Percentiles rank a stretch among this genome's conserved stretches.
Evolutionary conservation across 805 yeast genomes (phyloP).

Genomic region (Wickerhamiella bombiphila): DNA sequence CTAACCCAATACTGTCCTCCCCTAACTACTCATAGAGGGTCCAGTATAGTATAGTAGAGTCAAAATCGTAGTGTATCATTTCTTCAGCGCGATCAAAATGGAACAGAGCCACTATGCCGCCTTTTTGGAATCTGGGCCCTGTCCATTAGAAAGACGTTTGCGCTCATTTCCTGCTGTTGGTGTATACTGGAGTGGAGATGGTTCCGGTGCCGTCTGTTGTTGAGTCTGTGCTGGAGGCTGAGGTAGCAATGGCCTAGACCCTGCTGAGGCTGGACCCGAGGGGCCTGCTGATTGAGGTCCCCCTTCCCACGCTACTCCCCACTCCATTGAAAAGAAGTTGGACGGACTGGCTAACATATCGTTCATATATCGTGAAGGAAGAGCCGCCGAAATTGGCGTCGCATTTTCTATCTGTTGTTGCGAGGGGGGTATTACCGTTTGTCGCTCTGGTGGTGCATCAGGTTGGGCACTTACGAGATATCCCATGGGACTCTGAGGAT

Average conservation of each 20-base stretch:
- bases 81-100: too few relatives aligned
- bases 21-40: too few relatives aligned
- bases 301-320: slow-evolving; percentile 27
- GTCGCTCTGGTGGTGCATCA: not conserved
- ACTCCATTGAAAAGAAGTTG: slow-evolving; percentile 51
- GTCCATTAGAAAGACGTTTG: slow-evolving; percentile 3
- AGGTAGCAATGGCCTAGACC: too few relatives aligned
- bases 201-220: slow-evolving; percentile 2
- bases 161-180: slow-evolving; percentile 4
- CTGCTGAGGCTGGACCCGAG: slow-evolving; percentile 3
- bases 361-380: slow-evolving; percentile 56
- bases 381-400: slow-evolving; percentile 51
- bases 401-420: slow-evolving; percentile 35
- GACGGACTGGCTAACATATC: slow-evolving; percentile 73
- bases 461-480: slow-evolving; percentile 6
- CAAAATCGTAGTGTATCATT: too few relatives aligned
- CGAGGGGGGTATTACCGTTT: not conserved
- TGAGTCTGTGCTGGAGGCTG: too few relatives aligned
- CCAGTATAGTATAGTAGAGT: too few relatives aligned
- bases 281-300: slow-evolving; percentile 11
- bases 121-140: not conserved
- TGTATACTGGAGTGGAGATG: slow-evolving; percentile 1
- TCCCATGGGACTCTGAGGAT: slow-evolving; percentile 11
- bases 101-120: too few relatives aligned
- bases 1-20: too few relatives aligned